A percentile compares a stretch with the other conserved stretches of the same genome.
Evolutionary conservation across 2,329 filamentous ascomycete species (phyloP).

Genomic region (Diaporthe citri): DNA sequence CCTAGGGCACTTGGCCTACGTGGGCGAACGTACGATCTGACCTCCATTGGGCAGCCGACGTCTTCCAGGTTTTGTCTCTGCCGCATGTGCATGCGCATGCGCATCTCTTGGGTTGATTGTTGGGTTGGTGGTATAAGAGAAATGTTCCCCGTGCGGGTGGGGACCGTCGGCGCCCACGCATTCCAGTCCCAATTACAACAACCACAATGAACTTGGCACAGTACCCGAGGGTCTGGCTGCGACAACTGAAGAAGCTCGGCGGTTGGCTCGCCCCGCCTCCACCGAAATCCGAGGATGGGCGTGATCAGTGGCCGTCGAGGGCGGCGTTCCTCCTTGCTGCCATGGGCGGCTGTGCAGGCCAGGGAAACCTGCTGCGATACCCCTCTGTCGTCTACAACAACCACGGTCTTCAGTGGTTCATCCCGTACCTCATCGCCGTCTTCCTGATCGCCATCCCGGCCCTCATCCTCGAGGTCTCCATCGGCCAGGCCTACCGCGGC

Average conservation of each 20-base stretch:
- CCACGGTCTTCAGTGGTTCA: slow-evolving; percentile 71
- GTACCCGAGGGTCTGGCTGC: neutral
- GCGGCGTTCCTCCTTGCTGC: slow-evolving; percentile 68
- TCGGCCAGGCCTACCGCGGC: slow-evolving; percentile 74
- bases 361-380: slow-evolving; percentile 70
- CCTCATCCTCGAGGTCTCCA: slow-evolving; percentile 72
- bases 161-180: neutral
- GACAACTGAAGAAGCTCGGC: slow-evolving; percentile 48
- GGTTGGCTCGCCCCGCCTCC: slow-evolving; percentile 53
- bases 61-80: slow-evolving; percentile 3
- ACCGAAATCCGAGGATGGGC: slow-evolving; percentile 54
- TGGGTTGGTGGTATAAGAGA: slow-evolving; percentile 14
- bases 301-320: slow-evolving; percentile 68
- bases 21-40: slow-evolving; percentile 27
- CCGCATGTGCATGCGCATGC: slow-evolving; percentile 2
- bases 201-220: slow-evolving; percentile 1
- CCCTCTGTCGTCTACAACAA: slow-evolving; percentile 72
- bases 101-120: neutral
- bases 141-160: slow-evolving; percentile 9
- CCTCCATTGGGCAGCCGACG: slow-evolving; percentile 13
- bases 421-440: slow-evolving; percentile 68
- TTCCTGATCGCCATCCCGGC: slow-evolving; percentile 68
- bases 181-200: slow-evolving; percentile 4
- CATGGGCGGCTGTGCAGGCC: slow-evolving; percentile 70
- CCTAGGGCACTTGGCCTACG: slow-evolving; percentile 24